Evolutionary conservation across 1,284 basidiomycete genomes (phyloP), one percentile per base, ranked within the genome.

Genomic region (Cystobasidium sp.): DNA sequence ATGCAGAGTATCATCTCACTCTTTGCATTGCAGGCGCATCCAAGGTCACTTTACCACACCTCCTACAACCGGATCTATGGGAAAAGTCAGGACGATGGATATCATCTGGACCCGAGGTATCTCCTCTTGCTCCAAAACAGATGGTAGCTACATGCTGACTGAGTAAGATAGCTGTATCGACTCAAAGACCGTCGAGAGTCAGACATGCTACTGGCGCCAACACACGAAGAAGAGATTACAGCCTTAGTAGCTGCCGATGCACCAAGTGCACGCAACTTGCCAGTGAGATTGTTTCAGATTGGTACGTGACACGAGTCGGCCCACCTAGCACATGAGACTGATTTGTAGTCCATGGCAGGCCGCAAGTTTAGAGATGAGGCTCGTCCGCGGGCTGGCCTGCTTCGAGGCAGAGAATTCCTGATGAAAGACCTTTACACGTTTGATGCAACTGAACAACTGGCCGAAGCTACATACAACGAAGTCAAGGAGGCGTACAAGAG

Each of bases 381-480:
- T 5, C 59, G 83, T 6, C 82, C 83, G 7, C 74, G 83, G 4
- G 80, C 80, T 73, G 83, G 82, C 0, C 74, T 83, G 9, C 64
- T 83, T 24, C 65, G 83, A 9, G 82, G 82, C 0, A 79, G 80
- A 43, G 81, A 82, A 56, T 83, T 83, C 70, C 56, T 82, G 6
- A 83, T 83, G 83, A 83, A 83, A 61, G 83, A 83, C 59, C 73
- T 83, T 1, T 83, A 83, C 66, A 80, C 82, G 0, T 83, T 83
- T 59, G 82, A 83, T 68, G 69, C 75, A 1, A 53, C 58, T 10
- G 66, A 67, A 12, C 72, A 74, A 6, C 66, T 75, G 2, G 77
- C 76, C 0, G 66, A 72, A 14, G 22, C 55, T 6, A 78, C 81
- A 16, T 83, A 83, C 64, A 72, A 79, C 8, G 75, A 78, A n/a